phyloP scores from a whole-genome alignment of 495 filamentous ascomycete genomes.

The Staphylotrichum tortipilum region DNA sequence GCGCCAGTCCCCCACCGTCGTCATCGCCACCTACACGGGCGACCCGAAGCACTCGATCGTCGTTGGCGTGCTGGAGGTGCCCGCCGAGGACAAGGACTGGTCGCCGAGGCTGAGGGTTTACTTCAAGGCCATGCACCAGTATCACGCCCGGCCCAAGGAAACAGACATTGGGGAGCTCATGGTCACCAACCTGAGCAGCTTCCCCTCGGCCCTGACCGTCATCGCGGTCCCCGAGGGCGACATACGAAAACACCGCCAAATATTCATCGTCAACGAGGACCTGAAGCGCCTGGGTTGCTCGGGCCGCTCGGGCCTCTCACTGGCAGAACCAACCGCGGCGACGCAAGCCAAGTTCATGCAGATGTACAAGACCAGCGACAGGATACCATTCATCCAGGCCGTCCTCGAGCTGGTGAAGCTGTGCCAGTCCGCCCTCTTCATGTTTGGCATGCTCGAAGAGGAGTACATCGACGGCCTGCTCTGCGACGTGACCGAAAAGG shows the following conservation, averaged over 20 bases:
- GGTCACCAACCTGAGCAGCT: conserved; percentile 86
- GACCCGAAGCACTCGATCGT: conserved; percentile 67
- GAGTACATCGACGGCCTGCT: conserved; percentile 88
- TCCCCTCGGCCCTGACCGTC: conserved; percentile 82
- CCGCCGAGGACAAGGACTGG: conserved; percentile 73
- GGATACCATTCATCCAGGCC: conserved; percentile 61
- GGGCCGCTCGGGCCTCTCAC: conserved; percentile 74
- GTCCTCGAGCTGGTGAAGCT: conserved; percentile 88
- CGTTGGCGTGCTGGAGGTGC: conserved; percentile 77
- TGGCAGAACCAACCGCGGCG: conserved; percentile 64
- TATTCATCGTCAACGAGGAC: conserved; percentile 92
- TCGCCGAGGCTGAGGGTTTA: conserved; percentile 69
- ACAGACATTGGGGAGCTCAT: conserved; percentile 78
- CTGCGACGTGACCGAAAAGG: conserved; percentile 85
- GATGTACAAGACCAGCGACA: conserved; percentile 78
- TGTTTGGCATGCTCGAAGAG: conserved; percentile 80
- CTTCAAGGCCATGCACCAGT: conserved; percentile 75
- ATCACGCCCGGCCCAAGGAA: conserved; percentile 73
- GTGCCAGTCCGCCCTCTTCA: conserved; percentile 78
- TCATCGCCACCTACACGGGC: conserved; percentile 91
- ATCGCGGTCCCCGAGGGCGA: conserved; percentile 85
- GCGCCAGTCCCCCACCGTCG: conserved; percentile 76
- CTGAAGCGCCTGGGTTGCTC: conserved; percentile 88
- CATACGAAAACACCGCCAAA: conserved; percentile 65
- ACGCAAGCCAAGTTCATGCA: conserved; percentile 89